A percentile compares a stretch with the other conserved stretches of the same genome.
phyloP scores from a whole-genome alignment of 2,329 filamentous ascomycete species.

The Thermothelomyces thermophilus region DNA sequence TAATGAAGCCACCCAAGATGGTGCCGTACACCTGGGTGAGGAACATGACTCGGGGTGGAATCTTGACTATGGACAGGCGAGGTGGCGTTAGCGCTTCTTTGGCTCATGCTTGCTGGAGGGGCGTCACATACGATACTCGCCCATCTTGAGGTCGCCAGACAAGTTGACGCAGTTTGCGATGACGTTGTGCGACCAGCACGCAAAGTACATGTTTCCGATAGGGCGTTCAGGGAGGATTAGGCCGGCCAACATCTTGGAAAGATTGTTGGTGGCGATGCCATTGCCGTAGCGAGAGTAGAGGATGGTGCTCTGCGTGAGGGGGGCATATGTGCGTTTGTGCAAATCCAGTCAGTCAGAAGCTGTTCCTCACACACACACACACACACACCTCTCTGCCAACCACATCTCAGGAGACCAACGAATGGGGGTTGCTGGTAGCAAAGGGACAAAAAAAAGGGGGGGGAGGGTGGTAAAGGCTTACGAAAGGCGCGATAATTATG shows the following conservation, averaged over 20 bases:
- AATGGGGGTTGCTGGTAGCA: too few species aligned
- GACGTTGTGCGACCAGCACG: constrained; percentile 52
- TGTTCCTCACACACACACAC: too few species aligned
- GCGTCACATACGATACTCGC: constrained; percentile 48
- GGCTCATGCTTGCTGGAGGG: too few species aligned
- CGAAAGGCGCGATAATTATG: constrained; percentile 44
- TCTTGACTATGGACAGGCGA: constrained; percentile 39
- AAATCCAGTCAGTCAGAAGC: too few species aligned
- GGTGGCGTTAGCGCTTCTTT: too few species aligned
- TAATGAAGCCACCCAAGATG: constrained; percentile 46
- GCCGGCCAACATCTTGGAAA: constrained; percentile 52
- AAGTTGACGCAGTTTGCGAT: constrained; percentile 45
- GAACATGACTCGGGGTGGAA: constrained; percentile 50
- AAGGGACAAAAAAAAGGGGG: too few species aligned
- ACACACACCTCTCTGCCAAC: too few species aligned
- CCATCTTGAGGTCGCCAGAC: constrained; percentile 50
- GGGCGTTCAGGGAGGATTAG: constrained; percentile 44
- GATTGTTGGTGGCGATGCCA: constrained; percentile 52
- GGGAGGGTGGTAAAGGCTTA: constrained; percentile 28
- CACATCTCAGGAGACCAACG: too few species aligned
- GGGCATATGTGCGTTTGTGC: too few species aligned
- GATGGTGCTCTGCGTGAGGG: constrained; percentile 46
- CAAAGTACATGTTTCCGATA: constrained; percentile 53
- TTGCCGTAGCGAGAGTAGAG: constrained; percentile 49
- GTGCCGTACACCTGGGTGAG: constrained; percentile 50